Conservation (phyloP, 2,329 filamentous ascomycete genomes). For the Nigrospora sphaerica region DNA sequence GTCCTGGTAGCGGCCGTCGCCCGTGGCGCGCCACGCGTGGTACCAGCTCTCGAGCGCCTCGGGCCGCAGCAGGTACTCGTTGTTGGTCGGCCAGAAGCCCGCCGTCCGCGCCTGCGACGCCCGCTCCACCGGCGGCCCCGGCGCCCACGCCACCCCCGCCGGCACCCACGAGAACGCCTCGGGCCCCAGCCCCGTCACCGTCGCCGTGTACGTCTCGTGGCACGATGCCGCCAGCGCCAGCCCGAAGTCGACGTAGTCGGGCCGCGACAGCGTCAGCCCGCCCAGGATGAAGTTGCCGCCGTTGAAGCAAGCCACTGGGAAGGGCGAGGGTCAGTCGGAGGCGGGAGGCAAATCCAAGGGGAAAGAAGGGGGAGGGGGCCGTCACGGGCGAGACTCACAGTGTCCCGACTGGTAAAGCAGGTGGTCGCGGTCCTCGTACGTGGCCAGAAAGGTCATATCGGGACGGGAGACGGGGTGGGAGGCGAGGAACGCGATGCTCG, state of each 20-base stretch:
- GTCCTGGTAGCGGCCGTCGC: constrained; percentile 68
- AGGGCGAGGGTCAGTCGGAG: too few species aligned
- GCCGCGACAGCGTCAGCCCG: constrained; percentile 58
- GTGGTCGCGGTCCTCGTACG: constrained; percentile 38
- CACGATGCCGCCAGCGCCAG: constrained; percentile 65
- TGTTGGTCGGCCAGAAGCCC: constrained; percentile 62
- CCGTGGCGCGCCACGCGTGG: constrained; percentile 78
- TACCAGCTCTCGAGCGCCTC: constrained; percentile 82
- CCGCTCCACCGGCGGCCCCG: constrained; percentile 34
- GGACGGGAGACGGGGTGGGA: constrained; percentile 61
- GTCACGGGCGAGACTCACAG: constrained; percentile 32
- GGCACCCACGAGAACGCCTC: constrained; percentile 62
- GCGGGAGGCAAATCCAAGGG: constrained; percentile 42
- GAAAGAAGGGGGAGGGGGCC: constrained; percentile 56
- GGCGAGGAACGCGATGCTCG: constrained; percentile 62
- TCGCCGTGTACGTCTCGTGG: constrained; percentile 63
- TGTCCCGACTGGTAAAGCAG: constrained; percentile 41
- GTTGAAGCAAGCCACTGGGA: constrained; percentile 64
- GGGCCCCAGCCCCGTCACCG: constrained; percentile 68
- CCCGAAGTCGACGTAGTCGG: constrained; percentile 67
- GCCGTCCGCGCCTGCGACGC: constrained; percentile 53
- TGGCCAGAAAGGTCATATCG: constrained; percentile 66
- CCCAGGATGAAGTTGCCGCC: constrained; percentile 83
- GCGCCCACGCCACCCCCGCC: constrained; percentile 18
- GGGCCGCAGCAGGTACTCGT: constrained; percentile 63